These are phyloP conservation scores for Eucalyptus sp. DNA, from an alignment of 345 rosid genomes.

Conservation along the genomic window DNA sequence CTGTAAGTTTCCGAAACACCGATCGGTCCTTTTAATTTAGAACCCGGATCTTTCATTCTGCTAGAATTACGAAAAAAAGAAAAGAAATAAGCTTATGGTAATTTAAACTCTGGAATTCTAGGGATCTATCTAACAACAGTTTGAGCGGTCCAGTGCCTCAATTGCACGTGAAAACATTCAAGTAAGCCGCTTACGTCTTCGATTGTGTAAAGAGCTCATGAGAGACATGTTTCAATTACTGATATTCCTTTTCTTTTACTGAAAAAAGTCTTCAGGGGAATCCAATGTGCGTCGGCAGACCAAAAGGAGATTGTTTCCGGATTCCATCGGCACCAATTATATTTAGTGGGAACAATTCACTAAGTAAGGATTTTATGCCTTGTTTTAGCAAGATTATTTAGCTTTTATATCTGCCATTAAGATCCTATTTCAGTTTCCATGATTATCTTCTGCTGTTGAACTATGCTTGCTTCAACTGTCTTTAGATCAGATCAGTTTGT, in stretches of 20 bases:
- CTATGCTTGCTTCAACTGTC: background rate
- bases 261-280: constrained; percentile 64
- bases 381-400: background rate
- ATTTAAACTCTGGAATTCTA: background rate
- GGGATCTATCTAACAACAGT: constrained; percentile 34
- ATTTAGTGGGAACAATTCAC: constrained; percentile 29
- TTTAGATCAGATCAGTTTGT: background rate
- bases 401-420: background rate
- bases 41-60: background rate
- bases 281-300: constrained; percentile 56
- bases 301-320: constrained; percentile 54
- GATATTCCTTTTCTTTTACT: background rate
- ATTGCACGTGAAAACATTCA: constrained; percentile 19
- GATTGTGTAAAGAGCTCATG: background rate
- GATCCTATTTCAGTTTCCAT: background rate
- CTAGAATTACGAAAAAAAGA: background rate
- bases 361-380: constrained; percentile 19
- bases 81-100: background rate
- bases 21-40: background rate
- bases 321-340: constrained; percentile 38
- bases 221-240: background rate
- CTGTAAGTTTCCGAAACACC: constrained; percentile 34
- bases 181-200: constrained; percentile 22
- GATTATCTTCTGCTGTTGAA: background rate
- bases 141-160: constrained; percentile 21